Evolutionary conservation across 768 basidiomycete genomes (phyloP).

Genomic region (Termitomyces sp.): DNA sequence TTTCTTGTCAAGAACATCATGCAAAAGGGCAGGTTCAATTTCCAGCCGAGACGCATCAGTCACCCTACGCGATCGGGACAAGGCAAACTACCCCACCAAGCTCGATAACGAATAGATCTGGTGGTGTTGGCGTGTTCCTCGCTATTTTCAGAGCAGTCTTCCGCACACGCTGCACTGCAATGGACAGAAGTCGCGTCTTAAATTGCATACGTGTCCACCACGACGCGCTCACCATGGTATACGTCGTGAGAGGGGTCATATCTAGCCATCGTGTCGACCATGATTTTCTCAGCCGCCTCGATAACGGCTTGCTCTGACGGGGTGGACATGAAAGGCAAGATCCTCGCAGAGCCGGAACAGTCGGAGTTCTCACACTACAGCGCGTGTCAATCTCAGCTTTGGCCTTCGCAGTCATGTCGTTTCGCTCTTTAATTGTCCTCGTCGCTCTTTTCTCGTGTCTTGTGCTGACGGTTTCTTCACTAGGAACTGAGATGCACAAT

Average conservation of each 20-base stretch:
- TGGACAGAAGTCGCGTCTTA: neutral
- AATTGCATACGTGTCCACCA: slow-evolving; percentile 2
- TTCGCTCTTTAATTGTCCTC: slow-evolving; percentile 22
- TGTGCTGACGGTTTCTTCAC: slow-evolving; percentile 1
- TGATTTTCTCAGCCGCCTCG: slow-evolving; percentile 57
- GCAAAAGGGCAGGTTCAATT: slow-evolving; percentile 69
- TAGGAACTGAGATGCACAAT: neutral
- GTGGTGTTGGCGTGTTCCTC: slow-evolving; percentile 33
- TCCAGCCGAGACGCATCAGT: neutral
- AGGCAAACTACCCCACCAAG: slow-evolving; percentile 29
- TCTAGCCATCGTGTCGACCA: slow-evolving; percentile 66
- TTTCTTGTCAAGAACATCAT: slow-evolving; percentile 86
- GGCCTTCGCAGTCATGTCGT: slow-evolving; percentile 18
- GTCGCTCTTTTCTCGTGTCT: slow-evolving; percentile 40
- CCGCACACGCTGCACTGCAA: slow-evolving; percentile 73
- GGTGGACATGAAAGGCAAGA: slow-evolving; percentile 33
- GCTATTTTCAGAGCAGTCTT: slow-evolving; percentile 72
- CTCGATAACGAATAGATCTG: slow-evolving; percentile 75
- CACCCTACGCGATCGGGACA: neutral
- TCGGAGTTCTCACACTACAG: neutral
- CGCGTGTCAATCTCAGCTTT: neutral
- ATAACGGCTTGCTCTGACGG: slow-evolving; percentile 45
- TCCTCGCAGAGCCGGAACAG: neutral
- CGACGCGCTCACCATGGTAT: slow-evolving; percentile 56
- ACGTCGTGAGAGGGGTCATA: slow-evolving; percentile 81